Conservation (phyloP, 768 basidiomycete species). For the Hypholoma fasciculare region DNA sequence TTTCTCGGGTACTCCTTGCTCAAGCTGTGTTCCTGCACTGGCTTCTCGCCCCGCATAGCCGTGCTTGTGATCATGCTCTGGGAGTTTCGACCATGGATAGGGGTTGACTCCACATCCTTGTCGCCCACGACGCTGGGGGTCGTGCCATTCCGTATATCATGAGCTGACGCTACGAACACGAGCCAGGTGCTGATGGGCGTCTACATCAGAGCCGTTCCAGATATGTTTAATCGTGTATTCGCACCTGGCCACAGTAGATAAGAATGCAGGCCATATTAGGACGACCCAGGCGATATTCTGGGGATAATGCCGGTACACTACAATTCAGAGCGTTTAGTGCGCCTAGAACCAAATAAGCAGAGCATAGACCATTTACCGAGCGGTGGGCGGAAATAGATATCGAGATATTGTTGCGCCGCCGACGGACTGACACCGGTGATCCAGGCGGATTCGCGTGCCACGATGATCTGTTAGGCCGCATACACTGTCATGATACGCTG, state of each 20-base stretch:
- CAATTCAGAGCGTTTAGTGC: neutral
- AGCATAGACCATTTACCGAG: conserved; percentile 18
- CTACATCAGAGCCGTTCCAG: neutral
- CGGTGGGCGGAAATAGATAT: conserved; percentile 25
- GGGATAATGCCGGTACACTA: conserved; percentile 28
- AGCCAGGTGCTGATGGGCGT: neutral
- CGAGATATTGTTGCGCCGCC: conserved; percentile 13
- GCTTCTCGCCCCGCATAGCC: no score
- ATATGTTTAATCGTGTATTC: neutral
- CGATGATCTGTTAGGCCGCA: conserved; percentile 21
- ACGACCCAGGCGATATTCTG: conserved; percentile 33
- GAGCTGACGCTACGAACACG: neutral
- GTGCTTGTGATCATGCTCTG: no score
- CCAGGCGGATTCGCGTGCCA: conserved; percentile 22
- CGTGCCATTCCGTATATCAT: neutral
- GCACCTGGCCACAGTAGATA: conserved; percentile 27
- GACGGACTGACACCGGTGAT: conserved; percentile 24
- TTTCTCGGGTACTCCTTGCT: no score
- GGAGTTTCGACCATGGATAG: neutral
- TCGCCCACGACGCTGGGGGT: neutral
- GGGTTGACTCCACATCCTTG: neutral
- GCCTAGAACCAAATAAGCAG: neutral
- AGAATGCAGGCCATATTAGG: conserved; percentile 30
- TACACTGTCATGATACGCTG: neutral
- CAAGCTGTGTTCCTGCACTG: no score